phyloP scores from a whole-genome alignment of 192 early-diverging fungal genomes.

The Pilaira anomala region DNA sequence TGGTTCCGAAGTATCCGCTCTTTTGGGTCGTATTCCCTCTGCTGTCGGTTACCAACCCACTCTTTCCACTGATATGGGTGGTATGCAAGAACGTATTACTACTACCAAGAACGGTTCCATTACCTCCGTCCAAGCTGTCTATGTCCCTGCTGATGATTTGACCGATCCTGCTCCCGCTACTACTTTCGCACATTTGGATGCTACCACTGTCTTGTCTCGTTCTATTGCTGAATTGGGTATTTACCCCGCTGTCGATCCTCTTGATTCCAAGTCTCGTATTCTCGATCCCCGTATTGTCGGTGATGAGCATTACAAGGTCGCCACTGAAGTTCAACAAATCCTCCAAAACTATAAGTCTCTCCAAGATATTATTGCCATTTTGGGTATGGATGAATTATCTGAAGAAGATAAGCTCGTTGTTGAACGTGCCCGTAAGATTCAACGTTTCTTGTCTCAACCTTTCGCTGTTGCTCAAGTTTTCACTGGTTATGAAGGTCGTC shows the following conservation, averaged over 20 bases:
- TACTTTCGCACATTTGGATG: constrained; percentile 98
- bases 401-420: constrained; percentile 95
- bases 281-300: constrained; percentile 97
- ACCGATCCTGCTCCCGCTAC: constrained; percentile 99
- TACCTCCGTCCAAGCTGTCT: constrained; percentile 97
- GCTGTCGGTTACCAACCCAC: constrained; percentile 99
- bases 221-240: constrained; percentile 96
- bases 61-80: constrained; percentile 98
- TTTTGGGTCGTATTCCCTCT: constrained; percentile 98
- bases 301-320: constrained; percentile 91
- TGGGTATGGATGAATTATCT: constrained; percentile 99
- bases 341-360: constrained; percentile 99
- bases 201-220: constrained; percentile 98
- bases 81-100: constrained; percentile 99
- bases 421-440: constrained; percentile 99
- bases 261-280: constrained; percentile 98
- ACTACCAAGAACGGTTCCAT: constrained; percentile 99
- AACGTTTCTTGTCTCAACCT: constrained; percentile 98
- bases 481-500: constrained; percentile 96
- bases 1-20: constrained; percentile 99
- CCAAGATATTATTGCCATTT: constrained; percentile 99
- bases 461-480: constrained; percentile 97
- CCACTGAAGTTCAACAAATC: constrained; percentile 93
- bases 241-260: constrained; percentile 96
- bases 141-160: constrained; percentile 99